These are phyloP conservation scores for Aspergillus bombycis DNA, from an alignment of 2,329 filamentous ascomycete species.

Conservation along the genomic window DNA sequence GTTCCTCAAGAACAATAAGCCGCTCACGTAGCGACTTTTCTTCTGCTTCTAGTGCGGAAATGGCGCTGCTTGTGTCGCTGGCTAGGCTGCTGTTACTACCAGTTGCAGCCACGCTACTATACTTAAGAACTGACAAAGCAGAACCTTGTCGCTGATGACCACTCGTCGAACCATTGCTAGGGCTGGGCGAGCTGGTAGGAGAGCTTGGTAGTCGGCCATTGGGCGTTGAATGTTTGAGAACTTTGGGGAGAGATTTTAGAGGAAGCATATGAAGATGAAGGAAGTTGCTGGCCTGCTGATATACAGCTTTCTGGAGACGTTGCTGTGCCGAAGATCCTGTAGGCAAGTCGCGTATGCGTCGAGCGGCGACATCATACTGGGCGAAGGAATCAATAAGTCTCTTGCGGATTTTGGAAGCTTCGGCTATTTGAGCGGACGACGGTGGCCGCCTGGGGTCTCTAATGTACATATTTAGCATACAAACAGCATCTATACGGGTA, in stretches of 20 bases:
- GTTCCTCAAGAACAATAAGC: conserved; percentile 84
- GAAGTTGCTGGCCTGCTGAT: conserved; percentile 79
- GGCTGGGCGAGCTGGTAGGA: conserved; percentile 25
- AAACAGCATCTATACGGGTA: background rate
- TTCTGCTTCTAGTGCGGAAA: conserved; percentile 74
- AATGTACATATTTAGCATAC: background rate
- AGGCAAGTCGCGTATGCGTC: conserved; percentile 77
- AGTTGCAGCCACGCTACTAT: conserved; percentile 54
- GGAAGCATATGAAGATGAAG: conserved; percentile 90
- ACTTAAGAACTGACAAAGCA: conserved; percentile 63
- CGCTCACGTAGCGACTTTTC: conserved; percentile 80
- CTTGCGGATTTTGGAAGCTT: conserved; percentile 87
- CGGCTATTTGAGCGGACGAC: conserved; percentile 71
- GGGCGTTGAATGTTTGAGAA: conserved; percentile 65
- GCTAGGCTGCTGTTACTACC: conserved; percentile 56
- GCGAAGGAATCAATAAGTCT: conserved; percentile 84
- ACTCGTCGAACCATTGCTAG: conserved; percentile 26
- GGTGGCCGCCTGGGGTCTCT: conserved; percentile 67
- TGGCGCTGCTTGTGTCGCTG: conserved; percentile 57
- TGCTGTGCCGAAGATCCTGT: conserved; percentile 73
- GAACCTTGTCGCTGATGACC: conserved; percentile 38
- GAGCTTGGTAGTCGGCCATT: conserved; percentile 44
- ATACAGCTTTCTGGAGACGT: conserved; percentile 77
- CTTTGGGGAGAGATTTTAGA: conserved; percentile 71
- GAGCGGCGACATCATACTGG: conserved; percentile 82